A percentile compares a stretch with the other conserved stretches of the same genome.
Evolutionary conservation across 371 early-diverging fungal genomes (phyloP).

Genomic region (Mortierella sp.): DNA sequence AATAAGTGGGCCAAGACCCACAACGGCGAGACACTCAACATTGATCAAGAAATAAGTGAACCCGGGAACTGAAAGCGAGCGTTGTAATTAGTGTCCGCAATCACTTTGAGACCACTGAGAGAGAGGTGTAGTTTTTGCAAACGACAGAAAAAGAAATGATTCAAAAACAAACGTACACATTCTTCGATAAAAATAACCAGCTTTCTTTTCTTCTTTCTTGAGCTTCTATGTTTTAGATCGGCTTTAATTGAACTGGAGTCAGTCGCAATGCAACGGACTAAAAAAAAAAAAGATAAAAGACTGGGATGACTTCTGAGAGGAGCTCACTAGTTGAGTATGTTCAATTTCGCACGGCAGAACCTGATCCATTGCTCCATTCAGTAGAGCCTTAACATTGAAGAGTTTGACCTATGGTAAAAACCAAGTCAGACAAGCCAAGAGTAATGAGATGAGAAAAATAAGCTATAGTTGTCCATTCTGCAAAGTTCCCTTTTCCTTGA

Average conservation of each 20-base stretch:
- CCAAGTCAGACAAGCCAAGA: not conserved
- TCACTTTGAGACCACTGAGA: constrained; percentile 5
- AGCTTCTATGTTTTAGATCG: not conserved
- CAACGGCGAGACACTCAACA: not conserved
- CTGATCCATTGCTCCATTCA: not conserved
- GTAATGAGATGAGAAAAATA: not conserved
- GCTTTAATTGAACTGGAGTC: not conserved
- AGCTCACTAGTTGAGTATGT: not conserved
- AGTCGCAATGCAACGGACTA: constrained; percentile 7
- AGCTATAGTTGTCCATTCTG: not conserved
- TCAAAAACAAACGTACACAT: not conserved
- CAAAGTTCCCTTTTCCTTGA: not conserved
- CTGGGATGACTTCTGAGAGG: not conserved
- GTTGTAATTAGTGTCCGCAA: constrained; percentile 9
- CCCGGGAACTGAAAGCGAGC: constrained; percentile 2
- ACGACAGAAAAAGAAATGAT: not conserved
- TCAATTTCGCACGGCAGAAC: constrained; percentile 8
- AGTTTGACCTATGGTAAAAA: not conserved
- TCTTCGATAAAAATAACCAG: not conserved
- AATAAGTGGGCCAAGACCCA: not conserved
- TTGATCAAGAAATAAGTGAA: not conserved
- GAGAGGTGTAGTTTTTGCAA: not conserved
- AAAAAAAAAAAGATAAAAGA: not conserved
- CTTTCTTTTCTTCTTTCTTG: not conserved
- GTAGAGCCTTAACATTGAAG: not conserved